phyloP scores from a whole-genome alignment of 495 filamentous ascomycete genomes.

The Oleoguttula mirabilis region DNA sequence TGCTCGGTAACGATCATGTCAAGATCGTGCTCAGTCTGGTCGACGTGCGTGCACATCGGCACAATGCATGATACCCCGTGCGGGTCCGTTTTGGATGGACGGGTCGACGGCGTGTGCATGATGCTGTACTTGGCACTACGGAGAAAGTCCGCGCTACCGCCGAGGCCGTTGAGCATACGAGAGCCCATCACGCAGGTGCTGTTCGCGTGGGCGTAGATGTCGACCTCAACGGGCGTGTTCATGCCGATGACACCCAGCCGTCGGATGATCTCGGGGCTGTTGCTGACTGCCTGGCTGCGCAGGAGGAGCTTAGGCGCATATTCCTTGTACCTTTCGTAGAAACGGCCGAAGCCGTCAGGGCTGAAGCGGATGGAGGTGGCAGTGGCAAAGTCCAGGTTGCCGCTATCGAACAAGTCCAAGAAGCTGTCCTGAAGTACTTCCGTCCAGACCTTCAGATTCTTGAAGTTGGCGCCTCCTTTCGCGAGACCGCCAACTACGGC shows the following conservation, averaged over 20 bases:
- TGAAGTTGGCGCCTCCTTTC: slow-evolving; percentile 59
- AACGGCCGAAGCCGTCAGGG: slow-evolving; percentile 81
- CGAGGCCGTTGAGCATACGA: slow-evolving; percentile 85
- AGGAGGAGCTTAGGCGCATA: slow-evolving; percentile 79
- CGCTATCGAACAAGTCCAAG: slow-evolving; percentile 87
- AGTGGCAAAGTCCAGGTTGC: slow-evolving; percentile 80
- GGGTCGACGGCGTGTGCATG: slow-evolving; percentile 80
- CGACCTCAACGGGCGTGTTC: slow-evolving; percentile 91
- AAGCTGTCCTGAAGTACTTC: slow-evolving; percentile 90
- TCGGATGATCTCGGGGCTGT: slow-evolving; percentile 90
- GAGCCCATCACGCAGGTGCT: slow-evolving; percentile 81
- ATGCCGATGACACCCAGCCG: slow-evolving; percentile 82
- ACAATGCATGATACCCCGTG: slow-evolving; percentile 79
- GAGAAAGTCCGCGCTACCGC: slow-evolving; percentile 81
- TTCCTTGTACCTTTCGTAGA: slow-evolving; percentile 73
- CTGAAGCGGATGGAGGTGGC: slow-evolving; percentile 88
- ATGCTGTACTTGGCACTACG: slow-evolving; percentile 75
- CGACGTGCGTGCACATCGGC: slow-evolving; percentile 84
- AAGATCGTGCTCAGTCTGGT: slow-evolving; percentile 86
- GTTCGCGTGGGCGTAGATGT: slow-evolving; percentile 93
- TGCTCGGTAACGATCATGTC: slow-evolving; percentile 82
- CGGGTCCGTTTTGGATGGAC: slow-evolving; percentile 73
- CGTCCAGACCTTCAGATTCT: slow-evolving; percentile 83
- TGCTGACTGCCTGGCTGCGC: slow-evolving; percentile 76
- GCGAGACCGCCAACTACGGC: slow-evolving; percentile 78